A percentile compares a stretch with the other conserved stretches of the same genome.
phyloP scores from a whole-genome alignment of 2,329 filamentous ascomycete genomes.

The Aspergillus fischeri region DNA sequence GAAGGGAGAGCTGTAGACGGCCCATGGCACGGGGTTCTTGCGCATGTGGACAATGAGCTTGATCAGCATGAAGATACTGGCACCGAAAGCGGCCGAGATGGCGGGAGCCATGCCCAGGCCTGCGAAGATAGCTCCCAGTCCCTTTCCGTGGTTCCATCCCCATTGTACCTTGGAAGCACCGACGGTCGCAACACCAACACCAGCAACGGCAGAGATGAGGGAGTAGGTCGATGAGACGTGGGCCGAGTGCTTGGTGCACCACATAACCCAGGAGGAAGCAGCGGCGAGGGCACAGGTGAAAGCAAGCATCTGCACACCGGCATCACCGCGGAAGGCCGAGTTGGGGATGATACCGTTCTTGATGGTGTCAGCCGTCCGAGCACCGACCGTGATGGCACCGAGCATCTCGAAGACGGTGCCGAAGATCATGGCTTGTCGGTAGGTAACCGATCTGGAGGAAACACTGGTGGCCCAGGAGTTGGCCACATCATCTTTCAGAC shows the following conservation, averaged over 20 bases:
- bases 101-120: conserved; percentile 61
- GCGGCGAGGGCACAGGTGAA: conserved; percentile 31
- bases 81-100: conserved; percentile 62
- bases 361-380: conserved; percentile 70
- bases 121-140: conserved; percentile 67
- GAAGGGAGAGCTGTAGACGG: conserved; percentile 67
- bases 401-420: conserved; percentile 65
- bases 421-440: conserved; percentile 39
- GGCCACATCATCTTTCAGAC: conserved; percentile 63
- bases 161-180: conserved; percentile 61
- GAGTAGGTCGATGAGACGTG: conserved; percentile 72
- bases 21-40: conserved; percentile 67
- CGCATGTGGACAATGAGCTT: conserved; percentile 68
- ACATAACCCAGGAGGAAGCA: conserved; percentile 67
- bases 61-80: conserved; percentile 68
- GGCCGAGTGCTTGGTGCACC: conserved; percentile 69
- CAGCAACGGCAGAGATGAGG: conserved; percentile 64
- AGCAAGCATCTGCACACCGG: conserved; percentile 65
- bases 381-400: conserved; percentile 63
- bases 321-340: conserved; percentile 55
- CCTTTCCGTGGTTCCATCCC: conserved; percentile 66
- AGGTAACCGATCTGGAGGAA: conserved; percentile 63
- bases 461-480: conserved; percentile 80
- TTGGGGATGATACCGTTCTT: conserved; percentile 71
- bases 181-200: conserved; percentile 65